Percentiles rank a stretch among this genome's conserved stretches.
These are phyloP conservation scores for Xylariaceae sp. DNA, from an alignment of 2,329 filamentous ascomycete species.

Conservation along the genomic window DNA sequence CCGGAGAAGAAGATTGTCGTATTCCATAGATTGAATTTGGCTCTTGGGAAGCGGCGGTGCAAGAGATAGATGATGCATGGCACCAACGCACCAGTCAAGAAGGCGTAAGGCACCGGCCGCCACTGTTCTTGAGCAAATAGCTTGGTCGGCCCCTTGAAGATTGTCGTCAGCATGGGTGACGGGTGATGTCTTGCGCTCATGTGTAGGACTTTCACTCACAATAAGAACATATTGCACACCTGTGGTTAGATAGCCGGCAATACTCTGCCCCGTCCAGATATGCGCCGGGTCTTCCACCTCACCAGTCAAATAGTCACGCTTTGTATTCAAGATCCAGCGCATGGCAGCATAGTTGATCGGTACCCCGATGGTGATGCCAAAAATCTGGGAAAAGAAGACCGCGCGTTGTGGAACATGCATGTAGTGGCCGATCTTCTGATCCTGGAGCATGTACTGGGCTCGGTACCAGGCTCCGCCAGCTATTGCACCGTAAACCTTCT, in stretches of 20 bases:
- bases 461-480: constrained; percentile 60
- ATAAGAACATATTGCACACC: constrained; percentile 59
- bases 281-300: constrained; percentile 47
- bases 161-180: too few species aligned
- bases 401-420: constrained; percentile 56
- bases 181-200: too few species aligned
- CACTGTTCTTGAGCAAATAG: constrained; percentile 47
- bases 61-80: constrained; percentile 46
- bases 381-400: constrained; percentile 58
- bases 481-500: constrained; percentile 48
- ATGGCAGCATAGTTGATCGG: constrained; percentile 60
- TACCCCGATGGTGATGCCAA: constrained; percentile 54
- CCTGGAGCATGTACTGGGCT: constrained; percentile 54
- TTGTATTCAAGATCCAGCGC: constrained; percentile 54
- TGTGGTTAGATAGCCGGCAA: constrained; percentile 47
- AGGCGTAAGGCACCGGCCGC: constrained; percentile 46
- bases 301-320: constrained; percentile 51
- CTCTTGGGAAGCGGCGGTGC: constrained; percentile 47
- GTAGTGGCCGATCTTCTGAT: constrained; percentile 62
- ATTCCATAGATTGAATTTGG: constrained; percentile 55
- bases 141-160: constrained; percentile 36
- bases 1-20: constrained; percentile 58
- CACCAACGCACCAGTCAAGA: constrained; percentile 43
- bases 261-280: constrained; percentile 57
- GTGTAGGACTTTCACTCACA: constrained; percentile 23